Conservation (phyloP, 83 land plant genomes). For the Diphasiastrum complanatum region DNA sequence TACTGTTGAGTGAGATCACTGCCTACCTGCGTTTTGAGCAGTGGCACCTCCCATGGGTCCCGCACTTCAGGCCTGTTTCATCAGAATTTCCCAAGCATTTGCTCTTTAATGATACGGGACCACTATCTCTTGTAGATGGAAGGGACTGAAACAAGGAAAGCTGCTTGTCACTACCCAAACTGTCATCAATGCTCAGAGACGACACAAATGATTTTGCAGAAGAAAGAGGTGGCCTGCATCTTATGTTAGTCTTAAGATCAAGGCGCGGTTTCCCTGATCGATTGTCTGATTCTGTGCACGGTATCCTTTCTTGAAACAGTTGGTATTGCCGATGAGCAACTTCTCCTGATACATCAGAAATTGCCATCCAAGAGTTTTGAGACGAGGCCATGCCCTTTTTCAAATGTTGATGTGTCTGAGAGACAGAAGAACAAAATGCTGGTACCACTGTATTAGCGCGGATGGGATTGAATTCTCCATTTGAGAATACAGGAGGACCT, state of each 20-base stretch:
- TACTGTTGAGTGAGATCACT: no score
- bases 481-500: not conserved
- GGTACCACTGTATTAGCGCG: no score
- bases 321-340: not conserved
- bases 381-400: no score
- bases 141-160: not conserved
- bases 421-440: no score
- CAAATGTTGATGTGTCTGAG: no score
- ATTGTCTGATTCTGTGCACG: not conserved
- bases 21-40: conserved; percentile 26
- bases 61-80: conserved; percentile 3
- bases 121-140: not conserved
- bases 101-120: not conserved
- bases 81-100: not conserved
- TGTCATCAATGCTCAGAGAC: conserved; percentile 17
- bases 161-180: not conserved
- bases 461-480: no score
- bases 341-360: not conserved
- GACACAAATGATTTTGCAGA: conserved; percentile 9
- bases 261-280: not conserved
- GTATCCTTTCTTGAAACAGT: not conserved
- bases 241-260: not conserved
- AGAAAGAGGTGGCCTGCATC: conserved; percentile 3
- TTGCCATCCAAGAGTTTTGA: no score
- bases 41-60: conserved; percentile 19